Conservation (phyloP, 176 grass and related monocot genomes). For the Miscanthus lutarioriparius region DNA sequence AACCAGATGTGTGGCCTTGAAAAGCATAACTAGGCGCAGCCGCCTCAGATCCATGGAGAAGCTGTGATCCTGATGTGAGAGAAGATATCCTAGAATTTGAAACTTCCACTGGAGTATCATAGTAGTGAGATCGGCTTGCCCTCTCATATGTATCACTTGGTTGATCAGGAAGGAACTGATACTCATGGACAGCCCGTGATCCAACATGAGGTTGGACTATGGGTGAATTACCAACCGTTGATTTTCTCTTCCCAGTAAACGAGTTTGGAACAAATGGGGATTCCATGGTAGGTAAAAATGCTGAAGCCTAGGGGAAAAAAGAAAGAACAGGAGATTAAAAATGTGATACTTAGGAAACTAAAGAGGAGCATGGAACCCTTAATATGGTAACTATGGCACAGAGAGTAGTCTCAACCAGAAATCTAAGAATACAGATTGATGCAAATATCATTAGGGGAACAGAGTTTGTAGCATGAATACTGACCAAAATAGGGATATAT, state of each 20-base stretch:
- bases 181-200: constrained; percentile 70
- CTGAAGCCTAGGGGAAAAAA: constrained; percentile 53
- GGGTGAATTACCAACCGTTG: constrained; percentile 48
- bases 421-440: constrained; percentile 15
- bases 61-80: constrained; percentile 45
- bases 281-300: constrained; percentile 82
- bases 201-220: constrained; percentile 52
- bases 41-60: constrained; percentile 60
- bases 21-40: constrained; percentile 62
- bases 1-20: constrained; percentile 75
- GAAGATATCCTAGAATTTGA: constrained; percentile 45
- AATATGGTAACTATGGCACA: neutral
- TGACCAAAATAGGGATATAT: neutral
- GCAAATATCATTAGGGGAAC: constrained; percentile 11
- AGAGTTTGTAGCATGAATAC: constrained; percentile 13
- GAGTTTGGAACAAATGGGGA: constrained; percentile 51
- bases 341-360: constrained; percentile 5
- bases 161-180: constrained; percentile 96
- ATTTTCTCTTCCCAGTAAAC: constrained; percentile 67
- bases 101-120: constrained; percentile 70
- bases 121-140: constrained; percentile 57
- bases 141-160: constrained; percentile 71
- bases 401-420: constrained; percentile 19
- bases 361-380: neutral
- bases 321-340: constrained; percentile 9